Evolutionary conservation across 495 filamentous ascomycete genomes (phyloP), one percentile per base, ranked within the genome.

Genomic region (Penicillium argentinense): DNA sequence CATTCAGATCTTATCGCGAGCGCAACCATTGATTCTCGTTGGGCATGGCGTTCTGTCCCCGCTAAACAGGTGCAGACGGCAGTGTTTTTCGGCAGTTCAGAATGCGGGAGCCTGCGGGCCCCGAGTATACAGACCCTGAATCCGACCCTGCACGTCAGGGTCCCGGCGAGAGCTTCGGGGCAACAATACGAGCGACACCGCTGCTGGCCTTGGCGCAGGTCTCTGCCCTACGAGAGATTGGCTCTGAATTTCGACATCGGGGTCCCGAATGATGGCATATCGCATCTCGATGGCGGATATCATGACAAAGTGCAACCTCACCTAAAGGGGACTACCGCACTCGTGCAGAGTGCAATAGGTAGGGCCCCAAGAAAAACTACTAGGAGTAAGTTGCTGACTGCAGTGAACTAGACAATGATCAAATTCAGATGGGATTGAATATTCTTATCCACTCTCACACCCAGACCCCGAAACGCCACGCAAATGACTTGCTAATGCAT

Each of bases 161-260:
- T 40, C 49, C 48, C 21, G 21, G 18, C 14, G 22, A 23, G 7
- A 7, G 49, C 45, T 42, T 51, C 32, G 30, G 21, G 33, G 8
- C 18, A 36, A 9, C 0, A 51, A 51, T 58, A 60, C 50, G 48
- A 60, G 11, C 7, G n/a, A n/a, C n/a, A n/a, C n/a, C n/a, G n/a
- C n/a, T n/a, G 12, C 30, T 34, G 27, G 39, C 36, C 51, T 61
- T 61, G 55, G 54, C 58, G 52, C 16, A 9, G 28, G 9, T 24
- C 32, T 17, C 19, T 21, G 33, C 33, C 33, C 33, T 36, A 36
- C 21, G 7, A 48, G 7, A 48, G 48, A 53, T 40, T 51, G 48
- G 51, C 22, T 36, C 22, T 23, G 48, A 42, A 62, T 59, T 53
- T 53, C 58, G 55, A 62, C 49, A 59, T 59, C 32, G 13, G 41